phyloP scores from a whole-genome alignment of 441 rosid genomes.

The Populus trichocarpa region DNA sequence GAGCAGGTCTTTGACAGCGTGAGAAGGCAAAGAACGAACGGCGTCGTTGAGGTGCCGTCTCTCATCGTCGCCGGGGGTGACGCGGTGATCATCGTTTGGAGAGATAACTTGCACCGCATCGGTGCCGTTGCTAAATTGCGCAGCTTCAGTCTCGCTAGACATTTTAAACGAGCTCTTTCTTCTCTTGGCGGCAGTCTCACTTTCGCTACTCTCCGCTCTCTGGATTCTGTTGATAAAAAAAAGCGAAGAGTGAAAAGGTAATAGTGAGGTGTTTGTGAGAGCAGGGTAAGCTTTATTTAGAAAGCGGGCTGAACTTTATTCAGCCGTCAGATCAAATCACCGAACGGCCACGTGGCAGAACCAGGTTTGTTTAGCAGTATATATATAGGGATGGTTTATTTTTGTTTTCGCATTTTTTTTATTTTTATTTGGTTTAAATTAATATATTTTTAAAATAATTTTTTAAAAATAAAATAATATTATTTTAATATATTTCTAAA shows the following conservation, averaged over 20 bases:
- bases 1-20: constrained; percentile 58
- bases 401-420: no score
- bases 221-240: not conserved
- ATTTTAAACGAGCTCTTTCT: constrained; percentile 26
- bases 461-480: no score
- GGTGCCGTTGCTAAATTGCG: not conserved
- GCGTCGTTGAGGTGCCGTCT: constrained; percentile 32
- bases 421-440: no score
- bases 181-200: constrained; percentile 6
- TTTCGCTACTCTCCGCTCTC: not conserved
- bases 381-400: no score
- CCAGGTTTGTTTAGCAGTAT: no score
- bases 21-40: constrained; percentile 51
- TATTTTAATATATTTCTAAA: no score
- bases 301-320: not conserved
- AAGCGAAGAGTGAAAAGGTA: no score
- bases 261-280: not conserved
- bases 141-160: constrained; percentile 28
- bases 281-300: no score
- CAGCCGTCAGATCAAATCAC: not conserved
- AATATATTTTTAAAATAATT: no score
- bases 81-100: constrained; percentile 5
- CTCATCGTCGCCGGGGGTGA: constrained; percentile 17
- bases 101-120: constrained; percentile 16
- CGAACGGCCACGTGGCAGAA: not conserved